Evolutionary conservation across 192 early-diverging fungal species (phyloP).

Genomic region (Coemansia sp.): DNA sequence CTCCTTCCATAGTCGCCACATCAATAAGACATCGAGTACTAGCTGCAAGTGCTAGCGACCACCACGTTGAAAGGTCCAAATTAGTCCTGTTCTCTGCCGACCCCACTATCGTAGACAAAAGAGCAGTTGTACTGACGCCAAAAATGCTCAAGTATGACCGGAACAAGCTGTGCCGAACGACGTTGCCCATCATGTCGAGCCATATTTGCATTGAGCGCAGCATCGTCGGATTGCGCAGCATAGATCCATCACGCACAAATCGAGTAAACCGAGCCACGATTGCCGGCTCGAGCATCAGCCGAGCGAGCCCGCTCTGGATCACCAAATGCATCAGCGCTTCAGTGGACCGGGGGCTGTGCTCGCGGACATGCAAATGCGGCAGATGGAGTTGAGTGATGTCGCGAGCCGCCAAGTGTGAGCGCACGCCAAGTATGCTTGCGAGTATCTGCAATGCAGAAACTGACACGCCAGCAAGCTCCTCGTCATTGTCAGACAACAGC

Average conservation of each 20-base stretch:
- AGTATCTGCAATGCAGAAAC: constrained; percentile 23
- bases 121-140: not conserved
- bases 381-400: constrained; percentile 11
- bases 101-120: not conserved
- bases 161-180: constrained; percentile 36
- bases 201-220: constrained; percentile 31
- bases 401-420: constrained; percentile 5
- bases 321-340: constrained; percentile 33
- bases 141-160: constrained; percentile 12
- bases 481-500: not conserved
- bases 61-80: constrained; percentile 21
- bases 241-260: not conserved
- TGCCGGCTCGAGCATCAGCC: constrained; percentile 24
- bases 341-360: constrained; percentile 30
- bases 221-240: constrained; percentile 1
- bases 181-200: constrained; percentile 35
- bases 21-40: constrained; percentile 13
- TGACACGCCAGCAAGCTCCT: not conserved
- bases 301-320: constrained; percentile 15
- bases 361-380: constrained; percentile 29
- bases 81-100: not conserved
- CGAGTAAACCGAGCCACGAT: constrained; percentile 1
- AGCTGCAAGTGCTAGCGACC: constrained; percentile 27
- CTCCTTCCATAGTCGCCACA: not conserved
- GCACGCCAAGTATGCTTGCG: constrained; percentile 27